Evolutionary conservation across 2,329 filamentous ascomycete genomes (phyloP), one percentile per base, ranked within the genome.

Genomic region (Neofusicoccum parvum): DNA sequence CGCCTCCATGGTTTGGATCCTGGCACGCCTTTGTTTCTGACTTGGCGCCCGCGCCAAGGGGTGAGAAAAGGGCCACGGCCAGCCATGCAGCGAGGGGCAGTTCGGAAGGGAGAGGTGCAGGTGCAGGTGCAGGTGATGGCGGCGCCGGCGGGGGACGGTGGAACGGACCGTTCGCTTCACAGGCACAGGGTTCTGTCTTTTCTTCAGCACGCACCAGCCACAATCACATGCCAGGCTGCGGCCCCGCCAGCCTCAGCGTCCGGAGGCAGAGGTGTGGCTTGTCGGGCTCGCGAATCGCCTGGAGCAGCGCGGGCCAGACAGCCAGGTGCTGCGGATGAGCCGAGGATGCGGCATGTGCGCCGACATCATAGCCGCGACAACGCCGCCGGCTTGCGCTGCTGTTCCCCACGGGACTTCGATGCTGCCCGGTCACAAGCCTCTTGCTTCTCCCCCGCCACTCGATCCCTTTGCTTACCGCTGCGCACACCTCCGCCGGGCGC

Each of bases 151-250:
- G 27, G 27, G 27, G 27, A 32, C 23, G 23, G 27, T 32, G 27
- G 27, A 7, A 32, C 27, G 27, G 27, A 32, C 27, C 27, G 27
- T 32, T 32, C 27, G 27, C 27, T 32, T 32, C 23, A 23, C 23
- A 23, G 23, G 23, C 23, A 23, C 23, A 23, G 27, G 27, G 27
- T 32, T 32, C 27, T 32, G 5, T 49, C 27, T 49, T 12, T 14
- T 14, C 20, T 32, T 49, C 14, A 32, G 27, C 27, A 9, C 11
- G 14, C 54, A 60, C 41, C 14, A 64, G 51, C 51, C 63, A 65
- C 63, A 58, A 49, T 65, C 63, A 65, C 63, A 65, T 65, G 63
- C 27, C 59, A 62, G 53, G n/a, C n/a, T 15, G 10, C 12, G 45
- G 9, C 59, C 5, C 34, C 36, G 15, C 51, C n/a, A 15, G 11